Conservation (phyloP, 164 flowering plant species). For the Kalanchoe fedtschenkoi region DNA sequence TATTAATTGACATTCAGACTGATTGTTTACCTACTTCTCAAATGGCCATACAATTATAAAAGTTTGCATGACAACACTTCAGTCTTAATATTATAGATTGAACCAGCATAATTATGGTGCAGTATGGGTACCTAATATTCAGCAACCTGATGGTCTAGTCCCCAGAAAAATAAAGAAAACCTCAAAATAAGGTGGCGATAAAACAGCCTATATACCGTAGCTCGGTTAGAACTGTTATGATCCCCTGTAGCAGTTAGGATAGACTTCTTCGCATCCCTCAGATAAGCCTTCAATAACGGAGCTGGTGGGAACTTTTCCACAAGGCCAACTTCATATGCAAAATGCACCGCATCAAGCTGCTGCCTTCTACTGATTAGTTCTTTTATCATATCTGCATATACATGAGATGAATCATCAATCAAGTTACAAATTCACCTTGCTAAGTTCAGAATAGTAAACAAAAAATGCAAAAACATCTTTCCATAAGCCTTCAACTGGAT, state of each 20-base stretch:
- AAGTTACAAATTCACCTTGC: neutral
- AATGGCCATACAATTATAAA: too few species aligned
- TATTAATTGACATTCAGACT: too few species aligned
- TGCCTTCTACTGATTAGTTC: conserved; percentile 85
- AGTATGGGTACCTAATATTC: too few species aligned
- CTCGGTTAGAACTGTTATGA: conserved; percentile 55
- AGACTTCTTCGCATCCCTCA: conserved; percentile 77
- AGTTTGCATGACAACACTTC: too few species aligned
- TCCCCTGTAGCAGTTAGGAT: conserved; percentile 57
- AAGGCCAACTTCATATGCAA: conserved; percentile 81
- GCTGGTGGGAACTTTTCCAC: conserved; percentile 80
- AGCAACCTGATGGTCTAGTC: too few species aligned
- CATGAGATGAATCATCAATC: neutral
- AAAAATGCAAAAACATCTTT: neutral
- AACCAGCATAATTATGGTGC: too few species aligned
- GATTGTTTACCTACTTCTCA: too few species aligned
- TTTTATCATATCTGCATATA: conserved; percentile 66
- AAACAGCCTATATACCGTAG: conserved; percentile 33
- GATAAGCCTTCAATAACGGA: conserved; percentile 69
- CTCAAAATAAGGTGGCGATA: too few species aligned
- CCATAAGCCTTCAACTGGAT: neutral
- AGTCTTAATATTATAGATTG: too few species aligned
- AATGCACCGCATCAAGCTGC: conserved; percentile 96
- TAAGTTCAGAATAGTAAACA: neutral
- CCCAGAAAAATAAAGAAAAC: neutral